Percentiles rank a stretch among this genome's conserved stretches.
These are phyloP conservation scores for Tricholoma terreum DNA, from an alignment of 768 basidiomycete genomes.

Conservation along the genomic window DNA sequence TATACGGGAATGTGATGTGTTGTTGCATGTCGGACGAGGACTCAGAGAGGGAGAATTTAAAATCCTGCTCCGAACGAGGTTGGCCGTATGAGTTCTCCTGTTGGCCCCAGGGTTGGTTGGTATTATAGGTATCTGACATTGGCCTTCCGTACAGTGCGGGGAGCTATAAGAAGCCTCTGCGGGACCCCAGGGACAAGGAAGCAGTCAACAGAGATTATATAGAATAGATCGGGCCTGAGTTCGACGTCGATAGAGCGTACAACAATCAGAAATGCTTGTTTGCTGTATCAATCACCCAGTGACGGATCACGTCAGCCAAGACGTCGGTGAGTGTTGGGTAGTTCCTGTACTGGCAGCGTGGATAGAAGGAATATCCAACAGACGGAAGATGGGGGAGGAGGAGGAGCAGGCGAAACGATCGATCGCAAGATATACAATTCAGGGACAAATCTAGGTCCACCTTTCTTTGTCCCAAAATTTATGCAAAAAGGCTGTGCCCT, in stretches of 20 bases:
- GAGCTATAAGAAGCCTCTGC: slow-evolving; percentile 3
- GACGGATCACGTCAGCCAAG: no score
- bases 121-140: slow-evolving; percentile 13
- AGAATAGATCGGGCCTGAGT: not conserved
- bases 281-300: no score
- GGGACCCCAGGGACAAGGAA: not conserved
- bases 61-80: slow-evolving; percentile 13
- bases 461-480: no score
- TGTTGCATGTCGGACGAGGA: slow-evolving; percentile 10
- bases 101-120: slow-evolving; percentile 17
- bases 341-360: no score
- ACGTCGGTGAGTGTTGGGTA: no score
- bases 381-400: no score
- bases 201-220: not conserved
- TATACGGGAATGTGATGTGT: slow-evolving; percentile 7
- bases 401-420: no score
- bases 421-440: not conserved
- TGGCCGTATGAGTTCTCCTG: slow-evolving; percentile 9
- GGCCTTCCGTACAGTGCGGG: slow-evolving; percentile 16
- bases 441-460: not conserved
- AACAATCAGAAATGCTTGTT: not conserved
- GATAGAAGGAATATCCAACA: no score
- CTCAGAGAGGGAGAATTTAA: slow-evolving; percentile 10
- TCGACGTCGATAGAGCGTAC: not conserved
- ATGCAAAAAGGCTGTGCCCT: slow-evolving; percentile 14